phyloP scores from a whole-genome alignment of 176 grass and related monocot genomes.

The Oryza coarctata region DNA sequence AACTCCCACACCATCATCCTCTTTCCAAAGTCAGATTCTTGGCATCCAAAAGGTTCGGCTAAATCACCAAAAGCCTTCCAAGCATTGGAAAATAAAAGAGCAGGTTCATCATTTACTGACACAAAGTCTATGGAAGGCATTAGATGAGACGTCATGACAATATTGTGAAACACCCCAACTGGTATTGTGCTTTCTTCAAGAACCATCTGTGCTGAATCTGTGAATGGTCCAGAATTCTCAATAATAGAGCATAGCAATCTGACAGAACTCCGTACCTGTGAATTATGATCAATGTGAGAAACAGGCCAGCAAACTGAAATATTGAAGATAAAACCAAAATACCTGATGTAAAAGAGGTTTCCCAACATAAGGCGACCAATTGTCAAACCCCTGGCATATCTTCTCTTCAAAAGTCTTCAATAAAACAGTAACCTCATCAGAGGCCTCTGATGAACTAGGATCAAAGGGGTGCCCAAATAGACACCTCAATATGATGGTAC shows the following conservation, averaged over 20 bases:
- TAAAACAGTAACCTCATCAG: conserved; percentile 48
- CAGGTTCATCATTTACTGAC: conserved; percentile 39
- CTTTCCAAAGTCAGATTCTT: conserved; percentile 54
- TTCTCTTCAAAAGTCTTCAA: conserved; percentile 57
- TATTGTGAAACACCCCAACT: conserved; percentile 46
- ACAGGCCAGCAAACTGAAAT: conserved; percentile 24
- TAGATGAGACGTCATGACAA: conserved; percentile 65
- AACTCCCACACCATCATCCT: conserved; percentile 85
- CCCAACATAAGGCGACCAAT: conserved; percentile 41
- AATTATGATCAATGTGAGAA: conserved; percentile 41
- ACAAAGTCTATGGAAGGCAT: conserved; percentile 52
- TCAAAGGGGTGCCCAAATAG: conserved; percentile 73
- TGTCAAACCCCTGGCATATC: conserved; percentile 42
- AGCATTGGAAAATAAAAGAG: conserved; percentile 61
- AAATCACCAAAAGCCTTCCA: conserved; percentile 73
- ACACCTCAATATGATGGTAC: conserved; percentile 65
- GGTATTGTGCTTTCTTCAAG: conserved; percentile 45
- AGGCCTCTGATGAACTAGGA: conserved; percentile 43
- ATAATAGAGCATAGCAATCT: conserved; percentile 56
- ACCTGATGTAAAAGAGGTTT: conserved; percentile 61
- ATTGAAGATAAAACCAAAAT: conserved; percentile 24
- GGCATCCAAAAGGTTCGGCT: conserved; percentile 45
- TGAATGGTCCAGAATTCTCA: conserved; percentile 35
- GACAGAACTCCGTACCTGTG: conserved; percentile 61
- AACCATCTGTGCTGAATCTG: conserved; percentile 43